phyloP scores from a whole-genome alignment of 1,284 basidiomycete genomes.

The Volvariella volvacea region DNA sequence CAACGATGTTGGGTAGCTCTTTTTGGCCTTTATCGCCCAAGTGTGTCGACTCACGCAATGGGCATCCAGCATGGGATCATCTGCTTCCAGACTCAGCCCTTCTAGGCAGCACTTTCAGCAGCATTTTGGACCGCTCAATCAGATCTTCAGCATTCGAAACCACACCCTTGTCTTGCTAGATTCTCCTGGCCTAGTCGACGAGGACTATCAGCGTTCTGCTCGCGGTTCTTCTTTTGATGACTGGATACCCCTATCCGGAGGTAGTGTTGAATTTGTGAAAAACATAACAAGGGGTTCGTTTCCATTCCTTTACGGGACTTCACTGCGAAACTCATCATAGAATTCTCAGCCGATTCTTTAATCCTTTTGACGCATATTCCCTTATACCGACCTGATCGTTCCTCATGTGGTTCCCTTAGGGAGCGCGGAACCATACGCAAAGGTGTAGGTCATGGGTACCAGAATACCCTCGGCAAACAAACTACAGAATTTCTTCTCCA shows the following conservation, averaged over 20 bases:
- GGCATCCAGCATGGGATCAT: conserved; percentile 44
- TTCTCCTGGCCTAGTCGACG: conserved; percentile 66
- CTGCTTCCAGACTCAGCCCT: conserved; percentile 41
- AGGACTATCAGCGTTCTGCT: conserved; percentile 65
- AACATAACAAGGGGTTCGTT: conserved; percentile 41
- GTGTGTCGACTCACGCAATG: conserved; percentile 6
- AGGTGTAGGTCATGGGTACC: conserved; percentile 76
- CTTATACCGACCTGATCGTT: conserved; percentile 62
- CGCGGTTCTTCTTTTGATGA: conserved; percentile 42
- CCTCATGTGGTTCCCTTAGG: conserved; percentile 68
- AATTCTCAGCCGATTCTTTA: conserved; percentile 31
- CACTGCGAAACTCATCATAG: conserved; percentile 4
- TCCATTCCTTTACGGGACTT: conserved; percentile 5
- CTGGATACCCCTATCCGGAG: conserved; percentile 55
- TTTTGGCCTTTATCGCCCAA: conserved; percentile 13
- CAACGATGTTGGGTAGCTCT: conserved; percentile 74
- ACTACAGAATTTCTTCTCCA: conserved; percentile 68
- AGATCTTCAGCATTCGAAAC: conserved; percentile 46
- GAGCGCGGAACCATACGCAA: conserved; percentile 68
- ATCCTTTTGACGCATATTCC: conserved; percentile 83
- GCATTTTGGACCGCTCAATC: conserved; percentile 53
- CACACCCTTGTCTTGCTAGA: conserved; percentile 70
- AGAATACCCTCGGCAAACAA: conserved; percentile 72
- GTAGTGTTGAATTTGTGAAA: conserved; percentile 70
- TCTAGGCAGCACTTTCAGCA: conserved; percentile 47